Evolutionary conservation across 164 flowering plant species (phyloP).

Genomic region (Taxillus chinensis): DNA sequence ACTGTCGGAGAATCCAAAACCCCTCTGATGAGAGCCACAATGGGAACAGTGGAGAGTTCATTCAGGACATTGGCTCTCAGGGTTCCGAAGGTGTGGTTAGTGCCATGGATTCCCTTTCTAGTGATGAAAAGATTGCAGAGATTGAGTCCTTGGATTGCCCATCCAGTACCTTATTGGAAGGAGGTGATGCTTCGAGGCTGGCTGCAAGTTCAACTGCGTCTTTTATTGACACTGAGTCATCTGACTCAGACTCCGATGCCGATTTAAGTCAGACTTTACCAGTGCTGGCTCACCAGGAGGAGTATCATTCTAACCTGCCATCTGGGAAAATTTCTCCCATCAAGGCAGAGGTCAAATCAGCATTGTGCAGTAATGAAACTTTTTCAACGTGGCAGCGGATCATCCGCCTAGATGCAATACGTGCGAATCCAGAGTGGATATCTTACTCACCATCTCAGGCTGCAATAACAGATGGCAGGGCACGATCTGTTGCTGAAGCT

Average conservation of each 20-base stretch:
- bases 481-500: constrained; percentile 55
- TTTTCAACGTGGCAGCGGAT: constrained; percentile 91
- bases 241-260: constrained; percentile 41
- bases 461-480: constrained; percentile 47
- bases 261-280: neutral
- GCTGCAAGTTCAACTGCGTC: constrained; percentile 21
- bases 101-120: constrained; percentile 78
- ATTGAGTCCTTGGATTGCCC: constrained; percentile 23
- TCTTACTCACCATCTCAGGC: constrained; percentile 58
- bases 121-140: constrained; percentile 42
- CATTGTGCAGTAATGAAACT: constrained; percentile 38
- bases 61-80: constrained; percentile 27
- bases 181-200: constrained; percentile 23
- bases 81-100: constrained; percentile 76
- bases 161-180: constrained; percentile 21
- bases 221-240: constrained; percentile 32
- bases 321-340: neutral
- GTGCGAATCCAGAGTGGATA: constrained; percentile 80
- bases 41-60: constrained; percentile 11
- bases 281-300: neutral
- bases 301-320: neutral
- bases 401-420: constrained; percentile 85
- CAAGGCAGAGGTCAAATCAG: constrained; percentile 17
- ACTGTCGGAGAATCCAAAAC: constrained; percentile 33
- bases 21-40: constrained; percentile 14